These are phyloP conservation scores for Amanita thiersii DNA, from an alignment of 768 basidiomycete species.

Conservation along the genomic window DNA sequence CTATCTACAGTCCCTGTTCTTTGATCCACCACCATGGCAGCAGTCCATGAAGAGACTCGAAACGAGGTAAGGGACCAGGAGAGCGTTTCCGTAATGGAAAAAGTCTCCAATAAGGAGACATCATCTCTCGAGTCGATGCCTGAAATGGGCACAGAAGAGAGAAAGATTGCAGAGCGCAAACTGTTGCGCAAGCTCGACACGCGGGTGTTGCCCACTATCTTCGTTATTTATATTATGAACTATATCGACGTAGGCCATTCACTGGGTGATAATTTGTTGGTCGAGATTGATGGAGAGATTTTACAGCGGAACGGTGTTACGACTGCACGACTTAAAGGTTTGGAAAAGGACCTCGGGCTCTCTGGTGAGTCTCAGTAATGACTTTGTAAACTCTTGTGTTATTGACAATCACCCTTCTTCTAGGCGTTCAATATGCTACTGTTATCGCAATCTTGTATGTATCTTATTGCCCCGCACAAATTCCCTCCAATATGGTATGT, in stretches of 20 bases:
- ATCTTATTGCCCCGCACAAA: slow-evolving; percentile 55
- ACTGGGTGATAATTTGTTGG: not conserved
- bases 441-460: slow-evolving; percentile 47
- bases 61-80: not conserved
- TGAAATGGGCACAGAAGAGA: slow-evolving; percentile 14
- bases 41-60: not conserved
- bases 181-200: slow-evolving; percentile 51
- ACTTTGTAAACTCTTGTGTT: slow-evolving; percentile 9
- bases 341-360: slow-evolving; percentile 39
- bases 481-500: slow-evolving; percentile 60
- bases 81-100: not conserved
- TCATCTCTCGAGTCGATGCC: not conserved
- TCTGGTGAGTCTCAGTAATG: slow-evolving; percentile 25
- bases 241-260: slow-evolving; percentile 48
- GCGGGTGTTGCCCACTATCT: slow-evolving; percentile 47
- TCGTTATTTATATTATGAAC: slow-evolving; percentile 58
- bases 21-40: not conserved
- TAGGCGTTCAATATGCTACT: slow-evolving; percentile 46
- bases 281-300: not conserved
- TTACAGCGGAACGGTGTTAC: slow-evolving; percentile 40
- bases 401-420: not conserved
- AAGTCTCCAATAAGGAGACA: not conserved
- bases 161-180: slow-evolving; percentile 27
- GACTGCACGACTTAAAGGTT: slow-evolving; percentile 39
- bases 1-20: not conserved